A percentile compares a stretch with the other conserved stretches of the same genome.
These are phyloP conservation scores for Aspergillus egyptiacus DNA, from an alignment of 495 filamentous ascomycete species.

Conservation along the genomic window DNA sequence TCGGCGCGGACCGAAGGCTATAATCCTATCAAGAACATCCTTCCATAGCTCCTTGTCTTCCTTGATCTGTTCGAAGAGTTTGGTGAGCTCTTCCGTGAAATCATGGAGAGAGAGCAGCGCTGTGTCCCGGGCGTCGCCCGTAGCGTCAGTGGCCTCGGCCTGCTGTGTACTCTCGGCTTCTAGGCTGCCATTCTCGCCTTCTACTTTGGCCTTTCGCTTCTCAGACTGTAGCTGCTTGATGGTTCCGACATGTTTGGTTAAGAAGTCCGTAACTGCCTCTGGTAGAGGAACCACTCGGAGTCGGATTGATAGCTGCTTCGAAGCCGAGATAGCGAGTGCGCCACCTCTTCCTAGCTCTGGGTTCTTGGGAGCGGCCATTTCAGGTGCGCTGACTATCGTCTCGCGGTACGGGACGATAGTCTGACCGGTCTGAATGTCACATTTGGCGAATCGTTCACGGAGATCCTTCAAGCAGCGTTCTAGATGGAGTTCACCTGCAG, in stretches of 20 bases:
- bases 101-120: conserved; percentile 63
- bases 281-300: conserved; percentile 80
- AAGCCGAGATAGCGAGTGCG: conserved; percentile 66
- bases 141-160: conserved; percentile 31
- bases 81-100: conserved; percentile 64
- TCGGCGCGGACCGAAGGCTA: conserved; percentile 80
- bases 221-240: conserved; percentile 77
- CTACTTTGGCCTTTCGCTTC: conserved; percentile 39
- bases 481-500: conserved; percentile 89
- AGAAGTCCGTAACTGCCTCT: conserved; percentile 70
- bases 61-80: conserved; percentile 55
- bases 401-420: conserved; percentile 96
- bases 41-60: conserved; percentile 70
- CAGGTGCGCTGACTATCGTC: conserved; percentile 75
- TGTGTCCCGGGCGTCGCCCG: conserved; percentile 45
- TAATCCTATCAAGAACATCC: conserved; percentile 70
- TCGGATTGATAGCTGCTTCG: conserved; percentile 75
- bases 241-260: conserved; percentile 68
- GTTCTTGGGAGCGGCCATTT: conserved; percentile 86
- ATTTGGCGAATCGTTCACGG: conserved; percentile 84
- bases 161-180: conserved; percentile 23
- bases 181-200: conserved; percentile 30
- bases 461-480: conserved; percentile 94
- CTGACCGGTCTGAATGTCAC: conserved; percentile 89
- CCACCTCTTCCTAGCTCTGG: conserved; percentile 84